Evolutionary conservation across 2,329 filamentous ascomycete genomes (phyloP).

Genomic region (Lasiodiplodia citricola): DNA sequence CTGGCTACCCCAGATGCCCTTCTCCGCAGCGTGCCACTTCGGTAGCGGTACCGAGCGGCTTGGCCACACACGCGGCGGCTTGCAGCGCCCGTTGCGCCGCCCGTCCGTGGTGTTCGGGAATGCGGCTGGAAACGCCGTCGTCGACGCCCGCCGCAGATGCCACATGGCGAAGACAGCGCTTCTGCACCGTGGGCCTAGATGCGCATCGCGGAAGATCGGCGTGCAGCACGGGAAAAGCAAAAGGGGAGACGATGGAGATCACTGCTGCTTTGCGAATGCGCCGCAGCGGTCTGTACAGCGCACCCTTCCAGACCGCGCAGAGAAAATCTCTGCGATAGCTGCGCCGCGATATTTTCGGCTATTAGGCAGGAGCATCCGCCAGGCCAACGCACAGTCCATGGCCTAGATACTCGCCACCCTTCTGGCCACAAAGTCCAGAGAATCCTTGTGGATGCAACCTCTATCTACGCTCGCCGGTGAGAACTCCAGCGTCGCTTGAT

Average conservation of each 20-base stretch:
- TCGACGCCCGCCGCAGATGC: not conserved
- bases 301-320: slow-evolving; percentile 14
- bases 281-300: slow-evolving; percentile 4
- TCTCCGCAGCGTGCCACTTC: slow-evolving; percentile 10
- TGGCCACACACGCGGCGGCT: not conserved
- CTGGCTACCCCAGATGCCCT: slow-evolving; percentile 2
- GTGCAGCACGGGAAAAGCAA: slow-evolving; percentile 17
- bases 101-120: not conserved
- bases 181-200: not conserved
- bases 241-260: slow-evolving; percentile 1
- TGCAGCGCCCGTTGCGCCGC: not conserved
- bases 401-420: not conserved
- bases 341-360: not conserved
- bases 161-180: not conserved
- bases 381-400: not conserved
- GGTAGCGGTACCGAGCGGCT: slow-evolving; percentile 1
- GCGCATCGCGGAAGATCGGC: slow-evolving; percentile 13
- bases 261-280: not conserved
- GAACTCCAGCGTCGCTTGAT: not conserved
- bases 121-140: slow-evolving; percentile 15
- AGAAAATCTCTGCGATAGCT: not conserved
- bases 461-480: not conserved
- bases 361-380: not conserved
- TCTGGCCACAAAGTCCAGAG: not conserved
- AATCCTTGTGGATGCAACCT: not conserved